A percentile compares a stretch with the other conserved stretches of the same genome.
Evolutionary conservation across 495 filamentous ascomycete genomes (phyloP).

Genomic region (Echria macrotheca): DNA sequence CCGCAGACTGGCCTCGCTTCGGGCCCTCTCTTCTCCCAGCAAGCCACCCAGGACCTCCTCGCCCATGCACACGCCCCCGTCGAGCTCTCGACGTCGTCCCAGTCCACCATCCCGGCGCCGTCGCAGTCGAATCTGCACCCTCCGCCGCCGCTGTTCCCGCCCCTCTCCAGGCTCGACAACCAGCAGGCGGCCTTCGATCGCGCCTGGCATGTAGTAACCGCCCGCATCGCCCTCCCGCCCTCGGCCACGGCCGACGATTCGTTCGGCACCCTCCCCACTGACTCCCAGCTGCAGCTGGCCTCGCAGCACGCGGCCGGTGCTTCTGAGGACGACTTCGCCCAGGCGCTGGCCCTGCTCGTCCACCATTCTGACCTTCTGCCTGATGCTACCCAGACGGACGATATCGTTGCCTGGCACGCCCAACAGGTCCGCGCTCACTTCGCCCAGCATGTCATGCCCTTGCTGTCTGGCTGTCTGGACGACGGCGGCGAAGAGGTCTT

Average conservation of each 20-base stretch:
- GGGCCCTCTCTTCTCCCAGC: slow-evolving; percentile 10
- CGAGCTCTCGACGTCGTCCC: slow-evolving; percentile 9
- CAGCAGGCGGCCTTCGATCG: slow-evolving; percentile 61
- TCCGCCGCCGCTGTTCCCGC: slow-evolving; percentile 20
- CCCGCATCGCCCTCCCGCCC: slow-evolving; percentile 53
- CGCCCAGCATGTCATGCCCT: slow-evolving; percentile 44
- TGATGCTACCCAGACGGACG: slow-evolving; percentile 39
- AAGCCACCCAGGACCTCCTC: slow-evolving; percentile 9
- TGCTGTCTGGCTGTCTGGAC: slow-evolving; percentile 34
- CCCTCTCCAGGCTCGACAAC: slow-evolving; percentile 19
- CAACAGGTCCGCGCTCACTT: slow-evolving; percentile 48
- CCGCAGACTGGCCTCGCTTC: background rate
- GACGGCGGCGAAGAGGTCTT: slow-evolving; percentile 10
- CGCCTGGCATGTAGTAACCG: slow-evolving; percentile 64
- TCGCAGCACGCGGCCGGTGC: slow-evolving; percentile 4
- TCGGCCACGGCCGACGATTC: slow-evolving; percentile 39
- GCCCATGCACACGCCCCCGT: slow-evolving; percentile 7
- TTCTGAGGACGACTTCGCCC: slow-evolving; percentile 33
- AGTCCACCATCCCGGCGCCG: slow-evolving; percentile 11
- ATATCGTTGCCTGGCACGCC: slow-evolving; percentile 48
- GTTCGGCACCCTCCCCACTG: slow-evolving; percentile 37
- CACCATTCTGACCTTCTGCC: slow-evolving; percentile 35
- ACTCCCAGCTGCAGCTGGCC: slow-evolving; percentile 30
- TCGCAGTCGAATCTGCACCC: slow-evolving; percentile 5
- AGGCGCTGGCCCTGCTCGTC: slow-evolving; percentile 39